Base-by-base conservation (phyloP, 2,329 filamentous ascomycete species). In the Verticillium tricorpus region DNA sequence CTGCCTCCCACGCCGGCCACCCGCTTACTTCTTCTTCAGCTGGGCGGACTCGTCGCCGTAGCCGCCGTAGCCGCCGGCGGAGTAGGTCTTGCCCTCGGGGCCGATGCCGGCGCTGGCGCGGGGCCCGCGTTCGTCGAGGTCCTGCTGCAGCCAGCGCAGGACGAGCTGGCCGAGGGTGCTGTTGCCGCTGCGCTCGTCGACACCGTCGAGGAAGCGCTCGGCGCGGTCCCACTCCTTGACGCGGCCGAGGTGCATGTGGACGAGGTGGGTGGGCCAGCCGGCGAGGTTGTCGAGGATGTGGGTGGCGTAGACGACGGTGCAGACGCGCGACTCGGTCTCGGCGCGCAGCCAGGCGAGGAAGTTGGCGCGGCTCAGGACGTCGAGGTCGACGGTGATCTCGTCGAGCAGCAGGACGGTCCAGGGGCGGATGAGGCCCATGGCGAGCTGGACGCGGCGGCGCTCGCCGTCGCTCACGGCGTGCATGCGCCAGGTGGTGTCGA, bases 271-370 rank as follows among this genome's bases (percentile, higher is more conserved):
- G 7, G 95, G 95, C 95, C 95, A 99, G 22, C 89, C 88, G 0
- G 93, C 93, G 58, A 99, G 80, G 74, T 98, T 97, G 73, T 99
- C 95, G 68, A 99, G 78, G 66, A 99, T 97, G 76, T 99, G 95
- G 15, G 95, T 99, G 8, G 95, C 95, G 74, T 99, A 99, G 34
- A 99, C 93, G 69, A 99, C 91, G 5, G 95, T 97, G 73, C 93
- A 97, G 45, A 87, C 82, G 60, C 94, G 82, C 8, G 73, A 80
- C 77, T 94, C 90, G 0, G 94, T 97, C 85, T 99, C 95, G 63
- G 82, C 81, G 77, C 93, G 93, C 71, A 99, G 77, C 80, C 94
- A 99, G 54, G 78, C 82, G 35, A 99, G 82, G 74, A 99, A 99
- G 72, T 93, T 89, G 69, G 88, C 88, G 17, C 95, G 85, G 61